Evolutionary conservation across 2,329 filamentous ascomycete genomes (phyloP).

Genomic region (Lachnellula suecica): DNA sequence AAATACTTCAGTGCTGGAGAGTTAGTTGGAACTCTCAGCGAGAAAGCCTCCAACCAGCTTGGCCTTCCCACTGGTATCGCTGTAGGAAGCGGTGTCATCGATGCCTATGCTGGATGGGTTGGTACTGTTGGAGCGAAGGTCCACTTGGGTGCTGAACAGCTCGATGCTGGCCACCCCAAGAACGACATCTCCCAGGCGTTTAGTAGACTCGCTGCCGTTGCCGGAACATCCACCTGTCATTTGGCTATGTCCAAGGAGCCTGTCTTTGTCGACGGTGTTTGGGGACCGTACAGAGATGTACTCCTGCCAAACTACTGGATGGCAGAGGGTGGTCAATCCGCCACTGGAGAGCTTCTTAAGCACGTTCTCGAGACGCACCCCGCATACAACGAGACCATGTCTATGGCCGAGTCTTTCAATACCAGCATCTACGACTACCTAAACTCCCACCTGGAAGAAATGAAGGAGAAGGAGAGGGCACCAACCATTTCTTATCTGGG

Average conservation of each 20-base stretch:
- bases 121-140: conserved; percentile 98
- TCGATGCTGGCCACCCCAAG: conserved; percentile 66
- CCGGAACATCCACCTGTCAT: conserved; percentile 96
- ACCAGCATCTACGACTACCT: conserved; percentile 94
- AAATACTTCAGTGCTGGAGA: conserved; percentile 90
- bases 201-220: conserved; percentile 87
- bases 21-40: conserved; percentile 79
- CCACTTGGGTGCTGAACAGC: conserved; percentile 65
- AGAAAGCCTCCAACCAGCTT: conserved; percentile 79
- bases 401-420: conserved; percentile 77
- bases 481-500: conserved; percentile 82
- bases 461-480: conserved; percentile 67
- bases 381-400: conserved; percentile 77
- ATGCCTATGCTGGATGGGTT: conserved; percentile 98
- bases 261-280: conserved; percentile 92
- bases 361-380: conserved; percentile 95
- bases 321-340: conserved; percentile 94
- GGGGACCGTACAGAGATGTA: conserved; percentile 96
- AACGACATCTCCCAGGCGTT: conserved; percentile 94
- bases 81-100: conserved; percentile 94
- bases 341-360: conserved; percentile 90
- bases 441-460: conserved; percentile 79
- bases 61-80: conserved; percentile 85
- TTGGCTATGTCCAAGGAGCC: conserved; percentile 91
- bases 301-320: conserved; percentile 93